These are phyloP conservation scores for Gloeophyllum trabeum DNA, from an alignment of 768 basidiomycete species.

Conservation along the genomic window DNA sequence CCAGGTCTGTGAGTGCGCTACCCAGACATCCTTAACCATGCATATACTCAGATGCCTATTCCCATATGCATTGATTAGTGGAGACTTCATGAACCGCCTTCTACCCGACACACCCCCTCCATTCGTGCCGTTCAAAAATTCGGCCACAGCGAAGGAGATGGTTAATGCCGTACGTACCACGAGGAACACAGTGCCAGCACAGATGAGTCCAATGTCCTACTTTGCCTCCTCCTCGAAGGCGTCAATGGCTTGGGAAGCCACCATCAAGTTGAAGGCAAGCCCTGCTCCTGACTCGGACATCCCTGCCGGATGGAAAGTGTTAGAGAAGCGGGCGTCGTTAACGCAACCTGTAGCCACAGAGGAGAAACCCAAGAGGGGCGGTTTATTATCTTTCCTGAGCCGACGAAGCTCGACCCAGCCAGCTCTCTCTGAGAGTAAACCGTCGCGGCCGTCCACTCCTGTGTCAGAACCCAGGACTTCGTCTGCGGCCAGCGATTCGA, in stretches of 20 bases:
- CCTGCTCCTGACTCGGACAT: constrained; percentile 42
- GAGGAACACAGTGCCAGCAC: constrained; percentile 40
- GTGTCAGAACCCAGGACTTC: constrained; percentile 3
- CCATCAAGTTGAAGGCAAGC: constrained; percentile 44
- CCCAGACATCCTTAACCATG: no score
- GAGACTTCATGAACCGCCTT: no score
- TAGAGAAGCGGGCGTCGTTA: no score
- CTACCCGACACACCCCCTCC: no score
- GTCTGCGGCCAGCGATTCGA: constrained; percentile 1
- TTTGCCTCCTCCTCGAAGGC: constrained; percentile 64
- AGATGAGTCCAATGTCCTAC: constrained; percentile 56
- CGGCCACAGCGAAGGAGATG: constrained; percentile 46
- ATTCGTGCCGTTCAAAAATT: constrained; percentile 50
- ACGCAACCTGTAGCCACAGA: no score
- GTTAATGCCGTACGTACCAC: constrained; percentile 54
- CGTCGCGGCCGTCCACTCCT: constrained; percentile 8
- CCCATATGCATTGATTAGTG: no score
- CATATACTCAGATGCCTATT: no score
- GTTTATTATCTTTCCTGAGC: constrained; percentile 68
- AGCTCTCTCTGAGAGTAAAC: constrained; percentile 3
- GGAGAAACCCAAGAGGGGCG: constrained; percentile 34
- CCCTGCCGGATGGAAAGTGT: constrained; percentile 64
- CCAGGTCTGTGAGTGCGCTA: constrained; percentile 54
- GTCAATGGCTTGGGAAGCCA: constrained; percentile 64
- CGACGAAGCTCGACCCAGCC: constrained; percentile 22